Percentiles rank a stretch among this genome's conserved stretches.
Evolutionary conservation across 1,139 yeast species (phyloP).

Genomic region (Suhomyces anneliseae): DNA sequence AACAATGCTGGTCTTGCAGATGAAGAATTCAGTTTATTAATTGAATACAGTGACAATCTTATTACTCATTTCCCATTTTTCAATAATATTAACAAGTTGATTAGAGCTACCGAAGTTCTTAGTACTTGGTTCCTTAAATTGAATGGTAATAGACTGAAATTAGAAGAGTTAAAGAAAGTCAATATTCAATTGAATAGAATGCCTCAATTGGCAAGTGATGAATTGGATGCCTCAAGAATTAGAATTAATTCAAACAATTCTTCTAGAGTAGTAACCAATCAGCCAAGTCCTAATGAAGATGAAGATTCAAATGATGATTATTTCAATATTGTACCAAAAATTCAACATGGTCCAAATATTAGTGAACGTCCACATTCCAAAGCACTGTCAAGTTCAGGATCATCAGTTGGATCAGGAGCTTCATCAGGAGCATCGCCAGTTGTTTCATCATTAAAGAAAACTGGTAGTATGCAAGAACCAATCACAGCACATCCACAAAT

Average conservation of each 20-base stretch:
- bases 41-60: slow-evolving; percentile 26
- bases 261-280: slow-evolving; percentile 3
- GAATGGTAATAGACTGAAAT: slow-evolving; percentile 18
- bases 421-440: slow-evolving; percentile 7
- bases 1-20: background rate
- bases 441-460: slow-evolving; percentile 1
- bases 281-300: slow-evolving; percentile 4
- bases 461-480: background rate
- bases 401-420: slow-evolving; percentile 3
- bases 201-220: background rate
- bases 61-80: slow-evolving; percentile 31
- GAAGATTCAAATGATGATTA: slow-evolving; percentile 2
- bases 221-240: slow-evolving; percentile 5
- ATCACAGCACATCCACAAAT: background rate
- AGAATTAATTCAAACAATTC: background rate
- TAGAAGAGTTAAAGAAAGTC: slow-evolving; percentile 4
- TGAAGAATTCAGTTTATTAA: slow-evolving; percentile 9
- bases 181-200: background rate
- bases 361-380: slow-evolving; percentile 1
- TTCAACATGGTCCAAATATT: slow-evolving; percentile 5
- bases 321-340: slow-evolving; percentile 4
- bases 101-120: slow-evolving; percentile 25
- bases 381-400: slow-evolving; percentile 2
- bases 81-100: slow-evolving; percentile 31
- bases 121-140: slow-evolving; percentile 31